Evolutionary conservation across 2,329 filamentous ascomycete genomes (phyloP), one percentile per base, ranked within the genome.

Genomic region (Microdochium bolleyi): DNA sequence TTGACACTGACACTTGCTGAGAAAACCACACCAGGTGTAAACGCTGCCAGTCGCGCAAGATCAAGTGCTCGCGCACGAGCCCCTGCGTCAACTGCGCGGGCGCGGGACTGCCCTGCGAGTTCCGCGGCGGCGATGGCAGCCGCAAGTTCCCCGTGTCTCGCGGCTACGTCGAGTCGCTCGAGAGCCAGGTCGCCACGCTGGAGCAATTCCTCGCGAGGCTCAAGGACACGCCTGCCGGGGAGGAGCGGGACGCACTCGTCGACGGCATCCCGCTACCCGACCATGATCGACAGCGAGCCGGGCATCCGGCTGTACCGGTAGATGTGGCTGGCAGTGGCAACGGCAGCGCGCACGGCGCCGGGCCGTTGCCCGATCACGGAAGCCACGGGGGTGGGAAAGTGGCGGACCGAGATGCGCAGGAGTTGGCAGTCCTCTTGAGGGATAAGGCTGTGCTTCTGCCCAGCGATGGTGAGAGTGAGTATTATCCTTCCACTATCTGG

Each of bases 201-300:
- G 54, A 56, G n/a, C 44, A 41, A 19, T 44, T 58, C 24, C 44
- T 60, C 5, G 51, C 34, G 8, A 38, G 50, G 49, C 56, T 74
- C 68, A 25, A 73, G 59, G 52, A 71, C 60, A 37, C 70, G 62
- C 21, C 61, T 57, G 7, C 30, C 30, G 30, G 56, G 48, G 24
- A 58, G 52, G 32, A 57, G 58, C 24, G 64, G 60, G 38, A 72
- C 52, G 22, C 64, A 59, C 5, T 61, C 59, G 27, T 64, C 59
- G 24, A 67, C 67, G 50, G 70, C 55, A 32, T 65, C 55, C 41
- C 65, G 59, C 49, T 71, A 58, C 30, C 71, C 58, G 41, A 72
- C 25, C 54, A 7, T 46, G 16, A 46, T 25, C n/a, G 3, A 24
- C 22, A n/a, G 27, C 34, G 19, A 37, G n/a, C 22, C 30, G 25